Conservation (phyloP, 306 rosid genomes). For the Cucumis cinereus region DNA sequence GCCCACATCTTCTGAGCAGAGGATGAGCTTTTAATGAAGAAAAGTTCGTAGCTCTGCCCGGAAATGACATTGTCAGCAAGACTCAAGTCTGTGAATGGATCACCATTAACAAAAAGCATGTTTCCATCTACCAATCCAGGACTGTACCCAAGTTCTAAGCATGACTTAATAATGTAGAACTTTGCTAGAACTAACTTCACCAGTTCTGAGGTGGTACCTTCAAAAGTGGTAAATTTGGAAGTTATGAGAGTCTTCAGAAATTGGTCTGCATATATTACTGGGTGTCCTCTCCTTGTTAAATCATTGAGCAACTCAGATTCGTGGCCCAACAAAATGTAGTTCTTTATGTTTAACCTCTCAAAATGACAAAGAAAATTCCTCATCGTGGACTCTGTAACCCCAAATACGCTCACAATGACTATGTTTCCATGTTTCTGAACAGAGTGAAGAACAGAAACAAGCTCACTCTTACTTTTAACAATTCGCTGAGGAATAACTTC, state of each 20-base stretch:
- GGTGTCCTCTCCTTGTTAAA: slow-evolving; percentile 75
- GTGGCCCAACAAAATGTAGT: slow-evolving; percentile 46
- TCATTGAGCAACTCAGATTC: slow-evolving; percentile 53
- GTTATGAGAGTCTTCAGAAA: slow-evolving; percentile 34
- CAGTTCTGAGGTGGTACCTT: slow-evolving; percentile 24
- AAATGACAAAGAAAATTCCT: slow-evolving; percentile 76
- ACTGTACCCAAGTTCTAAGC: slow-evolving; percentile 39
- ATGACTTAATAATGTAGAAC: slow-evolving; percentile 36
- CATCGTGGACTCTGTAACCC: slow-evolving; percentile 27
- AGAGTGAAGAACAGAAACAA: slow-evolving; percentile 43
- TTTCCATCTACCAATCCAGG: slow-evolving; percentile 53
- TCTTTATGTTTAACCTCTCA: slow-evolving; percentile 60
- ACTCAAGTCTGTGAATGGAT: slow-evolving; percentile 22
- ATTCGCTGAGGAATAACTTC: slow-evolving; percentile 52
- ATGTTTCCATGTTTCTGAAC: slow-evolving; percentile 31
- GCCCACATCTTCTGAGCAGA: slow-evolving; percentile 39
- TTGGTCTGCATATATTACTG: slow-evolving; percentile 43
- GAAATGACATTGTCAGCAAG: slow-evolving; percentile 22
- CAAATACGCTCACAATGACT: slow-evolving; percentile 45
- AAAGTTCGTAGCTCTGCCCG: slow-evolving; percentile 40
- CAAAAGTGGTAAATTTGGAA: slow-evolving; percentile 21
- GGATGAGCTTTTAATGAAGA: slow-evolving; percentile 38
- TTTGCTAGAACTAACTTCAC: slow-evolving; percentile 37
- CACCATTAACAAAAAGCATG: slow-evolving; percentile 37
- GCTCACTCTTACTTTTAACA: slow-evolving; percentile 41